Evolutionary conservation across 371 early-diverging fungal species (phyloP), one percentile per base, ranked within the genome.

Genomic region (Capillidium heterosporum): DNA sequence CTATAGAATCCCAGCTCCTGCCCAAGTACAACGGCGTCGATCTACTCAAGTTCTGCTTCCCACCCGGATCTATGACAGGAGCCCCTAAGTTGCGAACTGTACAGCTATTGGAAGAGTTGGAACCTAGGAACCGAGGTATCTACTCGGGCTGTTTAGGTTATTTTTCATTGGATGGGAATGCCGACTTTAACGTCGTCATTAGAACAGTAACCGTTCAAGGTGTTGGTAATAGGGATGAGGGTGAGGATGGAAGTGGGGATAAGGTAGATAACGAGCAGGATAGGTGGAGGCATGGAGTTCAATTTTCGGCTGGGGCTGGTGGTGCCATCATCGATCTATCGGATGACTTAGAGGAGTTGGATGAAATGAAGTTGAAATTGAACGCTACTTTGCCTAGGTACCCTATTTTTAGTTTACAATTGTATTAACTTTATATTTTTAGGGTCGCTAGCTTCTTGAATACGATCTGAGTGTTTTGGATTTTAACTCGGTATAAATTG

Each of bases 21-120:
- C 69, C 67, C 0, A 60, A 69, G 11, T 72, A 87, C 0, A 75
- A 77, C 53, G 73, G 72, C n/a, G 82, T 89, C 0, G 77, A 82
- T 29, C 87, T 85, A 0, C 59, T 92, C 5, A 75, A 71, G 31
- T 75, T 72, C 17, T 85, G 87, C 58, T 95, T 95, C 59, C 95
- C 95, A 1, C 95, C 95, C 0, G 89, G 93, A 0, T 92, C 93
- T 0, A 94, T 97, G 95, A 97, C 95, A 0, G 97, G 97, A 7
- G 95, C 97, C 1, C 97, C 97, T 3, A 97, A 97, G 62, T 70
- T 80, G 19, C 74, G 95, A 21, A 84, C 91, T 0, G 78, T 88
- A 13, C 79, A 87, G 56, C 63, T 95, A 1, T 64, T 97, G 26
- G 85, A 86, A 57, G 61, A 68, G 24, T 69, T 95, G 41, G 94